Evolutionary conservation across 805 yeast species (phyloP), one percentile per base, ranked within the genome.

Genomic region (Candida ficus): DNA sequence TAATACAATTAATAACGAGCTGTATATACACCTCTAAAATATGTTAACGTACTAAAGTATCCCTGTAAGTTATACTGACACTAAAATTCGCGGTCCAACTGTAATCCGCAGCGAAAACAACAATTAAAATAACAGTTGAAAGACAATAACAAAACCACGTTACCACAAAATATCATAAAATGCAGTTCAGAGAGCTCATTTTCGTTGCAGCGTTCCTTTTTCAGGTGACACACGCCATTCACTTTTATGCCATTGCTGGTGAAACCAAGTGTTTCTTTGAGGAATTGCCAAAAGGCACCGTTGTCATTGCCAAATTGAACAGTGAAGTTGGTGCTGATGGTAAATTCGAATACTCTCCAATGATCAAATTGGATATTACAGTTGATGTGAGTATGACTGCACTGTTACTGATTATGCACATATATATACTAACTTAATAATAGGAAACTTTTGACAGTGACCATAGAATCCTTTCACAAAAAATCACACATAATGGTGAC

Each of bases 261-360:
- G 83, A 83, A 49, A 73, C 78, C 33, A 78, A 78, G 51, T 93
- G 98, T 63, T 91, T 91, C 61, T 83, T 66, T 54, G 93, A 90
- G 57, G 95, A 84, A 45, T 68, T 91, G 45, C 79, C 86, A 14
- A 70, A 73, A 48, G 84, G 80, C 50, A 78, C 95, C n/a, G 72
- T 91, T 43, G 83, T 90, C 18, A 84, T 84, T 42, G 95, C 91
- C 41, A 72, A 73, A 54, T 78, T 85, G 50, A 83, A 83, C 49
- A 84, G 86, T 4, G 73, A 73, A 58, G 89, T 83, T 45, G 38
- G 44, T 13, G 70, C 71, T 16, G 60, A 64, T 26, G 61, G 71
- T 7, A 71, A 70, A 30, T 79, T 71, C 57, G 66, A 70, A 53
- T 70, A 72, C 38, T 78, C 75, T 48, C 64, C 70, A n/a, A 71